A percentile compares a stretch with the other conserved stretches of the same genome.
Conservation (phyloP, 139 green algal genomes). For the Asterochloris sp. region DNA sequence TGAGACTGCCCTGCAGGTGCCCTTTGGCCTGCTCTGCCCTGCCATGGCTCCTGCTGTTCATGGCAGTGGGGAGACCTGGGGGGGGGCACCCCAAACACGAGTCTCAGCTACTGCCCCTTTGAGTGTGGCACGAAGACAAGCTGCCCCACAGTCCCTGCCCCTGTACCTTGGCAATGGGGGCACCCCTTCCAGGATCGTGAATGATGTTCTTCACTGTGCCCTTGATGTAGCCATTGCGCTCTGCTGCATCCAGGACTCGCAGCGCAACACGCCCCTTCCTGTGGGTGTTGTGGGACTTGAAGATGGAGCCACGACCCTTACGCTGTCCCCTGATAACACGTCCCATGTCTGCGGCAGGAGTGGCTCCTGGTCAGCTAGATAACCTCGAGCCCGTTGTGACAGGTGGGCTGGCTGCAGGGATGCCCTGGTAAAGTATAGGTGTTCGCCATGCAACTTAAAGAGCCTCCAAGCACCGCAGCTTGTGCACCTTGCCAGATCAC, state of each 20-base stretch:
- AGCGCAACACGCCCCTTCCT: conserved; percentile 94
- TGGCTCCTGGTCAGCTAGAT: too few relatives aligned
- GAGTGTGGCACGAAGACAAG: not conserved
- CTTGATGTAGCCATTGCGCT: conserved; percentile 94
- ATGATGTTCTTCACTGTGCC: conserved; percentile 97
- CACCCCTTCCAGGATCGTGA: conserved; percentile 94
- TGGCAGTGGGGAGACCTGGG: not conserved
- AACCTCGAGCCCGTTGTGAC: too few relatives aligned
- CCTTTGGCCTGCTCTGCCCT: too few relatives aligned
- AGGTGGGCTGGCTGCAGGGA: too few relatives aligned
- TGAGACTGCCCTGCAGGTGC: too few relatives aligned
- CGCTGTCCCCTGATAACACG: conserved; percentile 96
- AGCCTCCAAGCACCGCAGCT: too few relatives aligned
- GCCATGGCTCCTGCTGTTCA: not conserved
- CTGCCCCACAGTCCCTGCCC: not conserved
- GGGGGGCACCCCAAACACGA: not conserved
- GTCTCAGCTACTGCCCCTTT: not conserved
- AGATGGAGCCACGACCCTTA: conserved; percentile 96
- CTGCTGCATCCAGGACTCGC: conserved; percentile 77
- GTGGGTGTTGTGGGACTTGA: conserved; percentile 93
- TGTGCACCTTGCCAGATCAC: too few relatives aligned
- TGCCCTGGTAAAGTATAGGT: too few relatives aligned
- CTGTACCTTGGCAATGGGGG: conserved; percentile 75
- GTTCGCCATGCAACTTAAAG: too few relatives aligned
- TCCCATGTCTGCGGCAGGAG: conserved; percentile 75